Evolutionary conservation across 1,139 yeast species (phyloP).

Genomic region (Debaryomyces sp.): DNA sequence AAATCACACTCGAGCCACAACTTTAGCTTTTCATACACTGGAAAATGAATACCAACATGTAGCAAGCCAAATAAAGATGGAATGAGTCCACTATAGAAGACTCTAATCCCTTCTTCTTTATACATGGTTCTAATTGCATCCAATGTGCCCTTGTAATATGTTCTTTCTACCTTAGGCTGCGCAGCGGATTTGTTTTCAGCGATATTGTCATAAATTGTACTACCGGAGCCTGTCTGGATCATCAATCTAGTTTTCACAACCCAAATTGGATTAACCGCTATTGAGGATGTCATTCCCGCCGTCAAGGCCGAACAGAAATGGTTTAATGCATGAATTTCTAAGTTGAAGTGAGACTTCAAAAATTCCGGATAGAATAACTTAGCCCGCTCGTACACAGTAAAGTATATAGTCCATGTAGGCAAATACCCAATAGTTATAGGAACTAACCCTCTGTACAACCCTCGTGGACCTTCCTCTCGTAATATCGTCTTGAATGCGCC

Average conservation of each 20-base stretch:
- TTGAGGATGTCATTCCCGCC: slow-evolving; percentile 86
- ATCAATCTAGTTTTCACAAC: slow-evolving; percentile 92
- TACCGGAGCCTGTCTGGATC: slow-evolving; percentile 71
- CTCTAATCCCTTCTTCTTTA: slow-evolving; percentile 72
- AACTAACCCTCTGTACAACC: slow-evolving; percentile 86
- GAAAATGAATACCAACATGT: slow-evolving; percentile 97
- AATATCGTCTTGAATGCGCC: slow-evolving; percentile 66
- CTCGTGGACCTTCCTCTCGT: slow-evolving; percentile 76
- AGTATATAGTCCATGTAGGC: slow-evolving; percentile 98
- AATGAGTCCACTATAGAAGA: slow-evolving; percentile 88
- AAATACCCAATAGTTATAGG: slow-evolving; percentile 93
- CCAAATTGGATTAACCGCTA: slow-evolving; percentile 96
- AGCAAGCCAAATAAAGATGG: slow-evolving; percentile 89
- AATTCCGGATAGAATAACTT: slow-evolving; percentile 46
- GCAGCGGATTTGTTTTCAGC: not conserved
- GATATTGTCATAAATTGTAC: slow-evolving; percentile 35
- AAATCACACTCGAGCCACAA: slow-evolving; percentile 39
- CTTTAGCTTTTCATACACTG: slow-evolving; percentile 87
- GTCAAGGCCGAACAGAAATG: slow-evolving; percentile 84
- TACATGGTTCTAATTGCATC: slow-evolving; percentile 86
- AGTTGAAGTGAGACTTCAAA: slow-evolving; percentile 28
- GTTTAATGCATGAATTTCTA: slow-evolving; percentile 51
- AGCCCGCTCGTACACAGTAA: slow-evolving; percentile 82
- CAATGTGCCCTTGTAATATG: slow-evolving; percentile 71
- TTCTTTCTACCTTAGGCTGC: slow-evolving; percentile 13